phyloP scores from a whole-genome alignment of 2,329 filamentous ascomycete genomes.

The Biscogniauxia mediterranea region DNA sequence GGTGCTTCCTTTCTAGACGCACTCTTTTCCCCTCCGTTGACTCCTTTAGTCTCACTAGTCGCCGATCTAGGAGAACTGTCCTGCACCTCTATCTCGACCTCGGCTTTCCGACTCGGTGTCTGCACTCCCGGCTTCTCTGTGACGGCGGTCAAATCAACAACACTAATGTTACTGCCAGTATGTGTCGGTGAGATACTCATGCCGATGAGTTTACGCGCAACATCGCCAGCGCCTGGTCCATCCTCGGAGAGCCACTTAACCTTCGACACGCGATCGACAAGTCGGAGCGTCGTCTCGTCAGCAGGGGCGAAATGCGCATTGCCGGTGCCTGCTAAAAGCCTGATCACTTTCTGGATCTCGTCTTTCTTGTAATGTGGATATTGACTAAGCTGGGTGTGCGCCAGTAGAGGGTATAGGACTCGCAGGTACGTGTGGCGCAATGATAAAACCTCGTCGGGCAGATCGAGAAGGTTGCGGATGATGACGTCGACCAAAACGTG shows the following conservation, averaged over 20 bases:
- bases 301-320: constrained; percentile 76
- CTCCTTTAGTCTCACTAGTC: constrained; percentile 1
- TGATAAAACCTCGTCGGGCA: constrained; percentile 76
- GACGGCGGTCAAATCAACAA: constrained; percentile 74
- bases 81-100: constrained; percentile 13
- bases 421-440: constrained; percentile 92
- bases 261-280: constrained; percentile 72
- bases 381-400: constrained; percentile 84
- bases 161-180: constrained; percentile 70
- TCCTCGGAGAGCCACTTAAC: constrained; percentile 64
- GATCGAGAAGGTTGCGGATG: constrained; percentile 91
- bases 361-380: constrained; percentile 89
- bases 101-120: constrained; percentile 65
- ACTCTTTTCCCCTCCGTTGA: not conserved
- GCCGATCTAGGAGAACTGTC: constrained; percentile 2
- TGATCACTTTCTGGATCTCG: constrained; percentile 75
- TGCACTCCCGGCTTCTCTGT: constrained; percentile 81
- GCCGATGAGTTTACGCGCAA: constrained; percentile 62
- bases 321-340: constrained; percentile 64
- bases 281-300: constrained; percentile 74
- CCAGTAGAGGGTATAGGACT: constrained; percentile 84
- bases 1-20: not conserved
- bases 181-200: constrained; percentile 67
- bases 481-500: constrained; percentile 94
- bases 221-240: constrained; percentile 40